Evolutionary conservation across 192 early-diverging fungal species (phyloP).

Genomic region (Backusella parvicylindrica): DNA sequence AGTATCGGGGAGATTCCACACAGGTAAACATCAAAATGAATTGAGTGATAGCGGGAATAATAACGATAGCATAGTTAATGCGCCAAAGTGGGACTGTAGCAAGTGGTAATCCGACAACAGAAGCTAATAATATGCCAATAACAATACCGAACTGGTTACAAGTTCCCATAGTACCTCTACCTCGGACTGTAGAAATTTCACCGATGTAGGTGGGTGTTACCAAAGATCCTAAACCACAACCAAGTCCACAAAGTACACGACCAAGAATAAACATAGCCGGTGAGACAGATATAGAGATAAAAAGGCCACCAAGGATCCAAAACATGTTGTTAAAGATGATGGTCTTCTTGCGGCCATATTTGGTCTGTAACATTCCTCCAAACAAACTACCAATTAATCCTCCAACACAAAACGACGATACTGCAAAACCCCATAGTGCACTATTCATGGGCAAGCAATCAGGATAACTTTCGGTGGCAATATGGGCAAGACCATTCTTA

Average conservation of each 20-base stretch:
- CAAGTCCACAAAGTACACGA: slow-evolving; percentile 70
- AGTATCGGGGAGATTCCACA: slow-evolving; percentile 76
- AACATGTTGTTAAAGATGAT: slow-evolving; percentile 67
- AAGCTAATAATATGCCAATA: slow-evolving; percentile 73
- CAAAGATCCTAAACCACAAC: slow-evolving; percentile 63
- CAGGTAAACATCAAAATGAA: slow-evolving; percentile 60
- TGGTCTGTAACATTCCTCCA: slow-evolving; percentile 42
- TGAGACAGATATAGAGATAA: slow-evolving; percentile 59
- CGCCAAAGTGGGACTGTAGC: slow-evolving; percentile 67
- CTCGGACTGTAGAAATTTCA: slow-evolving; percentile 71
- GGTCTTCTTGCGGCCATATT: slow-evolving; percentile 49
- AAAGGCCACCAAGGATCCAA: slow-evolving; percentile 62
- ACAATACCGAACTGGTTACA: slow-evolving; percentile 75
- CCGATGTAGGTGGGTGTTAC: slow-evolving; percentile 67
- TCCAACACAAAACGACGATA: slow-evolving; percentile 46
- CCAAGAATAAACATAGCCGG: slow-evolving; percentile 67
- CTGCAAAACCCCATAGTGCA: slow-evolving; percentile 40
- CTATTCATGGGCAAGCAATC: slow-evolving; percentile 33
- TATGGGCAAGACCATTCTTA: background rate
- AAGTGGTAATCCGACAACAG: slow-evolving; percentile 60
- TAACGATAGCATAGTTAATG: slow-evolving; percentile 60
- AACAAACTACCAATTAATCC: slow-evolving; percentile 51
- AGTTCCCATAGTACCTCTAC: slow-evolving; percentile 68
- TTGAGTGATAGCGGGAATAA: slow-evolving; percentile 58
- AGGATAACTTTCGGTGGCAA: slow-evolving; percentile 1